Base-by-base conservation (phyloP, 345 rosid species). In the Salix dunnii region DNA sequence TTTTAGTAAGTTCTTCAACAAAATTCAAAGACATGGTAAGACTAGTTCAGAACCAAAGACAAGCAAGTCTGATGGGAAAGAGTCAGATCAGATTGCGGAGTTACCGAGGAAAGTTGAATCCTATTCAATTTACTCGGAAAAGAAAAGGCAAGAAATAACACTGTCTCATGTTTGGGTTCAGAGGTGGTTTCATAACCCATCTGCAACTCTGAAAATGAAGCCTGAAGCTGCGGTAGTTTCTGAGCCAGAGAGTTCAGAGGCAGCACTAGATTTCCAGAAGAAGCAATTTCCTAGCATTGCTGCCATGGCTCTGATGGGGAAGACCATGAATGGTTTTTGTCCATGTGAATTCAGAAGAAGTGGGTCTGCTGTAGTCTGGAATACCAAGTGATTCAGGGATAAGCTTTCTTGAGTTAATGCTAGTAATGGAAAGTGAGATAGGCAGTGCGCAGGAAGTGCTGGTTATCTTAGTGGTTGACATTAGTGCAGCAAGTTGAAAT, bases 291-390 rank as follows among this genome's bases (percentile, higher is more conserved):
- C 99, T 11, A 94, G 99, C 85, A 82, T 90, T 74, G 97, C 90
- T 74, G 99, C 99, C 53, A 94, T 96, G 99, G 99, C 98, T 64
- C 51, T 96, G 87, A 88, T 94, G 97, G 98, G 97, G 49, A 96
- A 91, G 85, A 90, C 92, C 74, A 79, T 91, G 84, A 92, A 53
- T n/a, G 85, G 91, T 53, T 87, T 91, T 74, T 85, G 68, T 66
- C 89, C 94, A 0, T 88, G 91, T 75, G 88, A 85, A 74, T 85
- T 84, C 73, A 84, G 78, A 85, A 90, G 84, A 58, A 82, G 73
- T 6, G 88, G 90, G 14, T 82, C 92, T 55, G 81, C 77, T 43
- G 73, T 88, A 35, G 87, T 92, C 25, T 96, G 99, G 99, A 89
- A 86, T 72, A 84, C 88, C 53, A 48, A 67, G 61, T 69, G 75